Evolutionary conservation across 306 rosid genomes (phyloP).

Genomic region (Rubus idaeus): DNA sequence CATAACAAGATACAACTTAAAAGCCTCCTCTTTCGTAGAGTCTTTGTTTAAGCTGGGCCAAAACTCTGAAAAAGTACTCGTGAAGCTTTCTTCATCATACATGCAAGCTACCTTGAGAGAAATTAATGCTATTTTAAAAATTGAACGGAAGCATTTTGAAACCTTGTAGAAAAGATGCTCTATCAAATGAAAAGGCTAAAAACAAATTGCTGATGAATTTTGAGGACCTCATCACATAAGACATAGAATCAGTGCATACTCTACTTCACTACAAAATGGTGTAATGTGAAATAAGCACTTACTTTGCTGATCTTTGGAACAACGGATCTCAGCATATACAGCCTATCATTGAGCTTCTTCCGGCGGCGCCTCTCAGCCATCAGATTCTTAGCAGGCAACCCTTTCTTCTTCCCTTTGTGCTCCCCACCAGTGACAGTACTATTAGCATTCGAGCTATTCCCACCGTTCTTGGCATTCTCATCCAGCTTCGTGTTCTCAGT

Average conservation of each 20-base stretch:
- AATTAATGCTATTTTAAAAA: not conserved
- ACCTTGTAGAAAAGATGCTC: not conserved
- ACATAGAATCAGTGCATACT: not conserved
- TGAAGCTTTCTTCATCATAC: not conserved
- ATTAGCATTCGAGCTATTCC: constrained; percentile 46
- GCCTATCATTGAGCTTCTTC: constrained; percentile 94
- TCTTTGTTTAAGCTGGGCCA: not conserved
- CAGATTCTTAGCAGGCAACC: constrained; percentile 85
- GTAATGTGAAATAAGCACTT: constrained; percentile 21
- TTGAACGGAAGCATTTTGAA: not conserved
- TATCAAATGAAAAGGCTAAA: not conserved
- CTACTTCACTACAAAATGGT: not conserved
- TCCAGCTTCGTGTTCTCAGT: constrained; percentile 45
- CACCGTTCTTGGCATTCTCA: constrained; percentile 47
- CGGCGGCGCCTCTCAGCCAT: constrained; percentile 99
- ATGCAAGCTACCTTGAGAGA: not conserved
- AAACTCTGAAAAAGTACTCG: not conserved
- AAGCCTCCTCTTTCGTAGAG: not conserved
- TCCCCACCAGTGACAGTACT: constrained; percentile 48
- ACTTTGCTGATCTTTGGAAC: constrained; percentile 99
- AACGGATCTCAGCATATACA: constrained; percentile 96
- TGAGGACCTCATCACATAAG: constrained; percentile 10
- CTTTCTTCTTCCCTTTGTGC: constrained; percentile 91
- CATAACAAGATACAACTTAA: not conserved
- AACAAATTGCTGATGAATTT: not conserved